Evolutionary conservation across 768 basidiomycete species (phyloP).

Genomic region (Naematelia encephala): DNA sequence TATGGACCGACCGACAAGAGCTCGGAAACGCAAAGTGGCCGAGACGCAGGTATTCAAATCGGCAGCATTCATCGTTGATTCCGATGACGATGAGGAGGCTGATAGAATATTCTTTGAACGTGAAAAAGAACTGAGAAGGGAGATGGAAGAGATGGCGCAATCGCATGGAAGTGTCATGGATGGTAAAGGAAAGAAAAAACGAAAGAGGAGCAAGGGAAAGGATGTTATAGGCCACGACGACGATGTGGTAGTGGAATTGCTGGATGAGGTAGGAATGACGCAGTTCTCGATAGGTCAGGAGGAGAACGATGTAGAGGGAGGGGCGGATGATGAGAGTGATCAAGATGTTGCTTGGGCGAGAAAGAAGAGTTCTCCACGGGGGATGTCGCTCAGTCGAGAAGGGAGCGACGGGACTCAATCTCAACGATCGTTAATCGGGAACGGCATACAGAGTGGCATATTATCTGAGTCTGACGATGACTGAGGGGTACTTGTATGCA

Average conservation of each 20-base stretch:
- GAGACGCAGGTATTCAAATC: constrained; percentile 77
- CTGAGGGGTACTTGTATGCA: constrained; percentile 1
- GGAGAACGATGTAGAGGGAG: constrained; percentile 21
- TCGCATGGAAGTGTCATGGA: constrained; percentile 26
- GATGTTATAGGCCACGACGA: too few relatives aligned
- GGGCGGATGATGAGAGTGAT: neutral
- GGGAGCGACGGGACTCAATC: too few relatives aligned
- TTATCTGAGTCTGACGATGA: too few relatives aligned
- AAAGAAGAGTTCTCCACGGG: neutral
- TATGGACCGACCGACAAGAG: constrained; percentile 29
- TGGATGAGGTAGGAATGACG: too few relatives aligned
- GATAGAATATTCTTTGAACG: constrained; percentile 69
- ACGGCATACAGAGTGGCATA: too few relatives aligned
- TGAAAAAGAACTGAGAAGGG: constrained; percentile 54
- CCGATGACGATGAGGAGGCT: constrained; percentile 71
- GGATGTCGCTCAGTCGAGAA: too few relatives aligned
- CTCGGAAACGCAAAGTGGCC: constrained; percentile 56
- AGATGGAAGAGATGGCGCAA: constrained; percentile 35
- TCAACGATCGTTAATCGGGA: too few relatives aligned
- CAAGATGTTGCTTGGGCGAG: neutral
- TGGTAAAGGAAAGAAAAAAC: constrained; percentile 13
- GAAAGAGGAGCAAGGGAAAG: constrained; percentile 15
- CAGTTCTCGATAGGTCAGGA: too few relatives aligned
- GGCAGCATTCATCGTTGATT: constrained; percentile 87
- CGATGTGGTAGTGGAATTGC: neutral